phyloP scores from a whole-genome alignment of 1,284 basidiomycete species.

The Coniophora puteana region DNA sequence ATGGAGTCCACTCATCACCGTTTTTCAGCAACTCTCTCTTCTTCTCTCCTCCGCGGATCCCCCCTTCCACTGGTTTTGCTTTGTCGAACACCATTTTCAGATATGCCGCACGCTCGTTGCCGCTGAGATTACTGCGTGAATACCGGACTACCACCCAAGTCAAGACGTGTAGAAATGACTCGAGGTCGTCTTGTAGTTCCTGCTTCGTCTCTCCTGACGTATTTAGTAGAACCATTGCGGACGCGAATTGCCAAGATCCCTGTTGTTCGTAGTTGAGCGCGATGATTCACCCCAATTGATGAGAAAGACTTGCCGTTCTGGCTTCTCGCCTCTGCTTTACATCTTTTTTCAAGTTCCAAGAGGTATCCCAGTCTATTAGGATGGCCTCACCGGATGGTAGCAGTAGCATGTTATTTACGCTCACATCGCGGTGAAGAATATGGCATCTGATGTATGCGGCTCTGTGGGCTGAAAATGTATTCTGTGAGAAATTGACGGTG shows the following conservation, averaged over 20 bases:
- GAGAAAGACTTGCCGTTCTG: too few relatives aligned
- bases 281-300: background rate
- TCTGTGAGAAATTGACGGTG: background rate
- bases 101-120: too few relatives aligned
- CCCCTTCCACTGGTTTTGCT: too few relatives aligned
- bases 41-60: too few relatives aligned
- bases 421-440: conserved; percentile 15
- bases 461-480: background rate
- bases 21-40: too few relatives aligned
- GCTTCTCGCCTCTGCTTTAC: too few relatives aligned
- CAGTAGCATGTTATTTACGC: conserved; percentile 11
- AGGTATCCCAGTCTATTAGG: conserved; percentile 12
- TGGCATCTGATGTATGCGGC: background rate
- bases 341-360: background rate
- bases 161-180: conserved; percentile 4
- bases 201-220: background rate
- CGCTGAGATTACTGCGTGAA: too few relatives aligned
- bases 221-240: background rate
- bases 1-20: too few relatives aligned
- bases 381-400: conserved; percentile 4
- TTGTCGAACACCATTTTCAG: too few relatives aligned
- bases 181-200: conserved; percentile 1
- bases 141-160: background rate
- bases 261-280: background rate
- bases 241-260: conserved; percentile 1